These are phyloP conservation scores for Diaporthe sp. DNA, from an alignment of 2,329 filamentous ascomycete genomes.

Conservation along the genomic window DNA sequence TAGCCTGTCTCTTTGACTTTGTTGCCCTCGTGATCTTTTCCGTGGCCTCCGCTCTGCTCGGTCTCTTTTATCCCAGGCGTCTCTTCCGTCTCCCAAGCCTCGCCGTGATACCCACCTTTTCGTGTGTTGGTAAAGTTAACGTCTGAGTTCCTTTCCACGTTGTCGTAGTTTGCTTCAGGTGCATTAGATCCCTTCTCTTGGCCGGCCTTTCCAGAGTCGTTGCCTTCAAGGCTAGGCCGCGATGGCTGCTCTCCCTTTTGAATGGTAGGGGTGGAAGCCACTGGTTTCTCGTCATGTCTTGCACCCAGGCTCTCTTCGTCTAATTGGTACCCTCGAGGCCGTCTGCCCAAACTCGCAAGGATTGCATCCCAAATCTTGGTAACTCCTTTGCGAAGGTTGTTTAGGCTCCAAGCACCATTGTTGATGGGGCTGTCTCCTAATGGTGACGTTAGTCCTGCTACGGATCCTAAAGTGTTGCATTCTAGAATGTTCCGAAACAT, in stretches of 20 bases:
- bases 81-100: neutral
- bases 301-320: slow-evolving; percentile 7
- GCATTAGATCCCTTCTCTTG: neutral
- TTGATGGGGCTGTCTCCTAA: slow-evolving; percentile 22
- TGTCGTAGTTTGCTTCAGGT: neutral
- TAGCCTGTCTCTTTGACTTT: too few relatives aligned
- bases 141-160: neutral
- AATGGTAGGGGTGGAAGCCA: neutral
- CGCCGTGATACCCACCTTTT: neutral
- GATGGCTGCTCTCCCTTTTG: neutral
- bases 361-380: neutral
- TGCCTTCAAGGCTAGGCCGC: neutral
- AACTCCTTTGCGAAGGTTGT: neutral
- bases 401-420: slow-evolving; percentile 4
- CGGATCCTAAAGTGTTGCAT: too few relatives aligned
- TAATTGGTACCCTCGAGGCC: neutral
- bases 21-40: too few relatives aligned
- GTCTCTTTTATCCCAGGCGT: neutral
- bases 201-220: neutral
- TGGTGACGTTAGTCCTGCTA: too few relatives aligned
- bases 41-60: neutral
- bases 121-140: neutral
- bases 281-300: neutral
- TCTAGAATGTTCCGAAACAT: too few relatives aligned
- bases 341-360: neutral